Conservation (phyloP, 129 eudicot genomes). For the Tagetes patula region DNA sequence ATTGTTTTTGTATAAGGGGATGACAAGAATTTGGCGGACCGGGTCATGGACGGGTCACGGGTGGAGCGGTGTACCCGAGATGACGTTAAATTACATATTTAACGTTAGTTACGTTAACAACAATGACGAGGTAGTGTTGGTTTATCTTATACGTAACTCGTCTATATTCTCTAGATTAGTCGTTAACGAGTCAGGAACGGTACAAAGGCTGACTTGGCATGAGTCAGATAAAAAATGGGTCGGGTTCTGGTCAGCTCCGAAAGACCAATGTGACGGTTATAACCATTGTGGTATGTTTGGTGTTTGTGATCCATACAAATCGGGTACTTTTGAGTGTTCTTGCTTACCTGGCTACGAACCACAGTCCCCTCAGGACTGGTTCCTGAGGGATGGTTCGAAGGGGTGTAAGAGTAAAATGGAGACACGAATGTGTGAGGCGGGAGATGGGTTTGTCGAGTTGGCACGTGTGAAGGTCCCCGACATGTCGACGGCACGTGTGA, state of each 20-base stretch:
- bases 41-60: conserved; percentile 49
- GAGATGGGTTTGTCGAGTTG: conserved; percentile 48
- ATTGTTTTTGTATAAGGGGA: conserved; percentile 34
- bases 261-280: conserved; percentile 43
- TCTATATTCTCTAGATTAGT: conserved; percentile 40
- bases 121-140: conserved; percentile 22
- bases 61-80: conserved; percentile 42
- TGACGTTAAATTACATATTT: conserved; percentile 30
- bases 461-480: conserved; percentile 43
- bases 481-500: conserved; percentile 37
- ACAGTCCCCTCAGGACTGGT: conserved; percentile 38
- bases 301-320: conserved; percentile 29
- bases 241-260: conserved; percentile 40
- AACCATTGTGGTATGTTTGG: conserved; percentile 47
- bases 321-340: conserved; percentile 32
- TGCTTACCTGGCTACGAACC: conserved; percentile 56
- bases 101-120: conserved; percentile 29
- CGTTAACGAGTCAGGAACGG: conserved; percentile 35
- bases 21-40: conserved; percentile 34
- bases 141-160: conserved; percentile 29
- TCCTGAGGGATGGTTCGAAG: conserved; percentile 42
- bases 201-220: conserved; percentile 40
- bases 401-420: conserved; percentile 42
- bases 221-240: conserved; percentile 28
- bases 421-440: conserved; percentile 16